A percentile compares a stretch with the other conserved stretches of the same genome.
Conservation (phyloP, 495 filamentous ascomycete genomes). For the Chaetomium cochliodes region DNA sequence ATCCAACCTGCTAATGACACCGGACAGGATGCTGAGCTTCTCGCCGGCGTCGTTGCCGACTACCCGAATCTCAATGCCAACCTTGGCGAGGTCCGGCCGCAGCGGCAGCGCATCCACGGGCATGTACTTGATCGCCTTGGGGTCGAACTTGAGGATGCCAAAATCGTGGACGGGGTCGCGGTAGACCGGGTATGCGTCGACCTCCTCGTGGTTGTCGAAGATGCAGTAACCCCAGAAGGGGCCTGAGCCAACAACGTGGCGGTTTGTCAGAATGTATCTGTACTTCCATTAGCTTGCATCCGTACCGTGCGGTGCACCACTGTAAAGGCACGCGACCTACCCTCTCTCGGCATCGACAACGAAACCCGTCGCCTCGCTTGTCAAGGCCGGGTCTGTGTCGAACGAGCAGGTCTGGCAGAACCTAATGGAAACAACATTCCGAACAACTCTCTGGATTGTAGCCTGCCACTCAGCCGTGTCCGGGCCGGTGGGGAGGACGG, state of each 20-base stretch:
- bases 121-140: constrained; percentile 95
- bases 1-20: constrained; percentile 93
- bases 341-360: constrained; percentile 95
- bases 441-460: constrained; percentile 89
- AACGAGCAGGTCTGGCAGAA: constrained; percentile 99
- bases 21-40: constrained; percentile 96
- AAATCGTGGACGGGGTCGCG: constrained; percentile 99
- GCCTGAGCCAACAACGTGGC: constrained; percentile 93
- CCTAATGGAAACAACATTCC: constrained; percentile 92
- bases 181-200: constrained; percentile 96
- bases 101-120: constrained; percentile 74
- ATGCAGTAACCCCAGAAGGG: constrained; percentile 98
- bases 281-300: constrained; percentile 34
- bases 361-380: constrained; percentile 95
- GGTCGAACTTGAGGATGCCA: constrained; percentile 92
- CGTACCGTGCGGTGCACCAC: neutral
- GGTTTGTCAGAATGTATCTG: constrained; percentile 75
- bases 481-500: constrained; percentile 53
- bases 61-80: constrained; percentile 90
- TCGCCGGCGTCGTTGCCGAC: constrained; percentile 99
- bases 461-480: constrained; percentile 97
- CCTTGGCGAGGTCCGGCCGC: constrained; percentile 82
- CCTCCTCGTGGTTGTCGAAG: constrained; percentile 98
- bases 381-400: constrained; percentile 89
- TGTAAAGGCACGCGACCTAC: constrained; percentile 43